Conservation (phyloP, 352 stramenopile species). For the Pythium volutum region DNA sequence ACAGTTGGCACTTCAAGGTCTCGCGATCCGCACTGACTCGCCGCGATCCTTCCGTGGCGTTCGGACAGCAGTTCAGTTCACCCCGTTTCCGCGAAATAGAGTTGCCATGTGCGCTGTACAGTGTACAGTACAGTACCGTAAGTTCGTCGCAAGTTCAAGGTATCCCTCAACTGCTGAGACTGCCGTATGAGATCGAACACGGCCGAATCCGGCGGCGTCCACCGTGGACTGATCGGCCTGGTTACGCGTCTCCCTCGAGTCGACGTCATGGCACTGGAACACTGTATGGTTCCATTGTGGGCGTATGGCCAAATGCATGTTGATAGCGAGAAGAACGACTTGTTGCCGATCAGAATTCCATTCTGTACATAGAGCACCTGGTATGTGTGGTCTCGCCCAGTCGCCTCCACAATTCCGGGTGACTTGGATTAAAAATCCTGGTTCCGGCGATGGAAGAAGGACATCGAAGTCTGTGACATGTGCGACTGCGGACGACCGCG, state of each 20-base stretch:
- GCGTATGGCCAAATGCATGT: too few species aligned
- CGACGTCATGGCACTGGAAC: not conserved
- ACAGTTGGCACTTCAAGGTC: not conserved
- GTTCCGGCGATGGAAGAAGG: not conserved
- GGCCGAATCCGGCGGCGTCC: not conserved
- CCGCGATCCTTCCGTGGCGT: not conserved
- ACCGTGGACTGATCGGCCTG: not conserved
- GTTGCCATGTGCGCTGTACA: too few species aligned
- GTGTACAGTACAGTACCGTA: not conserved
- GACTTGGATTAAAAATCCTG: too few species aligned
- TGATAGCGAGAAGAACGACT: too few species aligned
- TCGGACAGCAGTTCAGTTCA: not conserved
- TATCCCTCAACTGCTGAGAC: not conserved
- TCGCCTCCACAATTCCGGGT: too few species aligned
- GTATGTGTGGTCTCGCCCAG: too few species aligned
- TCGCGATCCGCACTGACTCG: not conserved
- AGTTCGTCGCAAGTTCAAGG: not conserved
- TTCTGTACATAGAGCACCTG: too few species aligned
- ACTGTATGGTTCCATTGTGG: not conserved
- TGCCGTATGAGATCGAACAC: not conserved
- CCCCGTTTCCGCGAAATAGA: too few species aligned
- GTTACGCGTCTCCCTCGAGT: not conserved
- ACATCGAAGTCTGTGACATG: not conserved
- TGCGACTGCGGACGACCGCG: not conserved
- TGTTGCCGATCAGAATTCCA: too few species aligned